Evolutionary conservation across 345 rosid species (phyloP).

Genomic region (Populus simonii): DNA sequence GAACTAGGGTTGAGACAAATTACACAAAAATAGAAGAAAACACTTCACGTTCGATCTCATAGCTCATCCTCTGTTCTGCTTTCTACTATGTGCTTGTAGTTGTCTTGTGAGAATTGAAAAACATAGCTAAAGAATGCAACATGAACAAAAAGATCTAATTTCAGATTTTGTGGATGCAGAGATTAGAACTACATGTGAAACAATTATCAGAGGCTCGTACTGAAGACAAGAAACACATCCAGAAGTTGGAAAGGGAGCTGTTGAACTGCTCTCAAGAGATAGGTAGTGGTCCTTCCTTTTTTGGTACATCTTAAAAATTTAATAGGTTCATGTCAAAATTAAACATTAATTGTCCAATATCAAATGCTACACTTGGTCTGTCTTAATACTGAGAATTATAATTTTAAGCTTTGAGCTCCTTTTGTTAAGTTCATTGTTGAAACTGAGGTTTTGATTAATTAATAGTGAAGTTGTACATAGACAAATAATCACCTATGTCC

Average conservation of each 20-base stretch:
- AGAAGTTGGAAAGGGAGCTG: slow-evolving; percentile 64
- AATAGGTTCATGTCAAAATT: neutral
- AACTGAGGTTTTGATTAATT: neutral
- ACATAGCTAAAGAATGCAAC: neutral
- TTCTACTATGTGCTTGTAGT: neutral
- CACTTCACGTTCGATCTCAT: neutral
- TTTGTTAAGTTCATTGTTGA: neutral
- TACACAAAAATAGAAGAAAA: neutral
- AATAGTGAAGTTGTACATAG: neutral
- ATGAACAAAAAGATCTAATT: neutral
- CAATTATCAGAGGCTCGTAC: slow-evolving; percentile 56
- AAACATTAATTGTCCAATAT: neutral
- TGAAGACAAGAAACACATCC: slow-evolving; percentile 55
- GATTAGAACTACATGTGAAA: slow-evolving; percentile 52
- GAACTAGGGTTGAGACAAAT: neutral
- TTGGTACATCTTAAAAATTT: neutral
- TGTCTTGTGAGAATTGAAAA: neutral
- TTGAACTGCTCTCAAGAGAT: slow-evolving; percentile 77
- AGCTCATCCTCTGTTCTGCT: neutral
- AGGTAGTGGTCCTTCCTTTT: slow-evolving; percentile 42
- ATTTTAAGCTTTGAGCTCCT: neutral
- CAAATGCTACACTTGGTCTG: neutral
- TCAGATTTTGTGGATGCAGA: slow-evolving; percentile 37
- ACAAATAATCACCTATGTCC: neutral
- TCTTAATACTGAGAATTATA: neutral